A percentile compares a stretch with the other conserved stretches of the same genome.
phyloP scores from a whole-genome alignment of 305 asterid genomes.

The Petunia hybrid region DNA sequence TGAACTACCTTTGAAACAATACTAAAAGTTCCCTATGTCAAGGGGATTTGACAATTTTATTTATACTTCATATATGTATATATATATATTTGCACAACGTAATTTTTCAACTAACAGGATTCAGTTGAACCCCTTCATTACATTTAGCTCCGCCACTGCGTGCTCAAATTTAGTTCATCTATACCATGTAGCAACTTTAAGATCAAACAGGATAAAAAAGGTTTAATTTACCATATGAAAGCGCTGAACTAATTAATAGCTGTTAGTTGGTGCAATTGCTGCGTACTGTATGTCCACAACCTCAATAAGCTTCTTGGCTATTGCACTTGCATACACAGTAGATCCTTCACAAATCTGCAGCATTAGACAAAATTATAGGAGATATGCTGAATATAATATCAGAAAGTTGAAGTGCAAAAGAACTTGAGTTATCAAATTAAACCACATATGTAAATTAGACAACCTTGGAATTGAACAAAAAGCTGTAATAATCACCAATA shows the following conservation, averaged over 20 bases:
- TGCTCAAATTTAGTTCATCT: conserved; percentile 7
- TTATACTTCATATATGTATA: too few relatives aligned
- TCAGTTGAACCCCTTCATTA: too few relatives aligned
- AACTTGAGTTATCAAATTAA: not conserved
- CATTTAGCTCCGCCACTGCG: too few relatives aligned
- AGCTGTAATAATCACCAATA: conserved; percentile 86
- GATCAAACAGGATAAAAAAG: not conserved
- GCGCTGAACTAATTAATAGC: conserved; percentile 45
- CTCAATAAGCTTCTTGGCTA: conserved; percentile 89
- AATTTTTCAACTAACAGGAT: too few relatives aligned
- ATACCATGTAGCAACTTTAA: not conserved
- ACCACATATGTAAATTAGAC: not conserved
- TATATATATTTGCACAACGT: too few relatives aligned
- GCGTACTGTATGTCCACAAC: conserved; percentile 80
- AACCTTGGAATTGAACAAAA: conserved; percentile 86
- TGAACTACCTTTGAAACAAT: too few relatives aligned
- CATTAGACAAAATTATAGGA: not conserved
- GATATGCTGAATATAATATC: not conserved
- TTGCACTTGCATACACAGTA: conserved; percentile 84
- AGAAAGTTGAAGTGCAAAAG: not conserved
- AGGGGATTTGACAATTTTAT: too few relatives aligned
- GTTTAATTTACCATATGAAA: conserved; percentile 1
- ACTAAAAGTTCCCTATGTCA: too few relatives aligned
- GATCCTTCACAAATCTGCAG: conserved; percentile 91
- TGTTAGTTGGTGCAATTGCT: conserved; percentile 60